A percentile compares a stretch with the other conserved stretches of the same genome.
Evolutionary conservation across 148 eudicot species (phyloP).

Genomic region (Chenopodium quinoa): DNA sequence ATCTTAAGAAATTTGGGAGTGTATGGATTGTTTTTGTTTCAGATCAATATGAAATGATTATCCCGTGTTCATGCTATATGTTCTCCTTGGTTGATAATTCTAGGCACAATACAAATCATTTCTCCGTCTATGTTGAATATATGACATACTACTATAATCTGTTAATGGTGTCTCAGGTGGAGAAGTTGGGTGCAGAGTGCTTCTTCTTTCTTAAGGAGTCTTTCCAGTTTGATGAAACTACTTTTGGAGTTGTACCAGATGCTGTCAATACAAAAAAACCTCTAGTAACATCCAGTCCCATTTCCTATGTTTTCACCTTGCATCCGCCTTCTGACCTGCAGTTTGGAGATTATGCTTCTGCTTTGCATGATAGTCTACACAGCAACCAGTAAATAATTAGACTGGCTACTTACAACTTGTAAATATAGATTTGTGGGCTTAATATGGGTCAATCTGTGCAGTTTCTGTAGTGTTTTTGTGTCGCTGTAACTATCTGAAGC

Average conservation of each 20-base stretch:
- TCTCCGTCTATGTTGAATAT: background rate
- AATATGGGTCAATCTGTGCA: background rate
- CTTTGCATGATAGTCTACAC: slow-evolving; percentile 22
- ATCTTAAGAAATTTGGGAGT: background rate
- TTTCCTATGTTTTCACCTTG: slow-evolving; percentile 60
- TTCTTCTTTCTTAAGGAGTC: slow-evolving; percentile 73
- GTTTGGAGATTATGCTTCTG: slow-evolving; percentile 33
- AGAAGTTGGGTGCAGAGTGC: slow-evolving; percentile 69
- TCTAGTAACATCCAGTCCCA: slow-evolving; percentile 49
- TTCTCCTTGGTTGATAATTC: background rate
- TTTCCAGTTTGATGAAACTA: slow-evolving; percentile 63
- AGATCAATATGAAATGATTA: background rate
- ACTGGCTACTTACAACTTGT: background rate
- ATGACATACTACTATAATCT: slow-evolving; percentile 2
- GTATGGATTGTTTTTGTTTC: background rate
- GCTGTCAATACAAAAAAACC: slow-evolving; percentile 42
- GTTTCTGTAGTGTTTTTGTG: background rate
- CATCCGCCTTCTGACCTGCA: slow-evolving; percentile 50
- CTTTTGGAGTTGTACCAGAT: slow-evolving; percentile 62
- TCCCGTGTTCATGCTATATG: background rate
- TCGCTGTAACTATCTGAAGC: background rate
- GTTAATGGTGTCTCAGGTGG: slow-evolving; percentile 53
- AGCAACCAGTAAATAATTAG: slow-evolving; percentile 8
- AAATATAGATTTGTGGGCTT: background rate
- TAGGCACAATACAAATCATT: background rate